phyloP scores from a whole-genome alignment of 495 filamentous ascomycete species.

The Podospora didyma region DNA sequence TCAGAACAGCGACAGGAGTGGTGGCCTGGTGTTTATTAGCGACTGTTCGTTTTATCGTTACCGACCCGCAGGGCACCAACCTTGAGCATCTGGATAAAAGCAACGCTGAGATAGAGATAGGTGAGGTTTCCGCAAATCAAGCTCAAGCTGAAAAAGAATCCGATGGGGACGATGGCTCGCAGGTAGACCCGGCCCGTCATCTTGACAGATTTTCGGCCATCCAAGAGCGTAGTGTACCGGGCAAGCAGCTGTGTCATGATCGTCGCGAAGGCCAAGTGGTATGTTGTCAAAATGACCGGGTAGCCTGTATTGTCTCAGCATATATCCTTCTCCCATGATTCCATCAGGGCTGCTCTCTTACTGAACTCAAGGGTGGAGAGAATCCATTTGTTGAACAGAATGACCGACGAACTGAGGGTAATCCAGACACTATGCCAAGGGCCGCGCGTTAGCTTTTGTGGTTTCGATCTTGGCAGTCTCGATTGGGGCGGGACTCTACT shows the following conservation, averaged over 20 bases:
- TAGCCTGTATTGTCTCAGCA: slow-evolving; percentile 44
- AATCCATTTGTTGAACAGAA: slow-evolving; percentile 99
- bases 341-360: slow-evolving; percentile 46
- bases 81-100: slow-evolving; percentile 99
- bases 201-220: slow-evolving; percentile 85
- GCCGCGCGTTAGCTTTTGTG: background rate
- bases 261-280: slow-evolving; percentile 86
- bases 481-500: slow-evolving; percentile 36
- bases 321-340: slow-evolving; percentile 4
- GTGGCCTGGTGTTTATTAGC: slow-evolving; percentile 57
- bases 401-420: slow-evolving; percentile 82
- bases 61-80: slow-evolving; percentile 34
- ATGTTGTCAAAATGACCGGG: slow-evolving; percentile 82
- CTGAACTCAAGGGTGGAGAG: slow-evolving; percentile 77
- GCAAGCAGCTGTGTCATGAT: slow-evolving; percentile 88
- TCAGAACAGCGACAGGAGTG: slow-evolving; percentile 82
- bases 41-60: slow-evolving; percentile 18
- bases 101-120: slow-evolving; percentile 86
- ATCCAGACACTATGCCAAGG: slow-evolving; percentile 72
- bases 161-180: slow-evolving; percentile 88
- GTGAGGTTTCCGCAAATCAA: slow-evolving; percentile 93
- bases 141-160: slow-evolving; percentile 86
- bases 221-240: slow-evolving; percentile 76
- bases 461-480: background rate
- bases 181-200: slow-evolving; percentile 92